Base-by-base conservation (phyloP, 768 basidiomycete species). In the Hypholoma sublateritium region DNA sequence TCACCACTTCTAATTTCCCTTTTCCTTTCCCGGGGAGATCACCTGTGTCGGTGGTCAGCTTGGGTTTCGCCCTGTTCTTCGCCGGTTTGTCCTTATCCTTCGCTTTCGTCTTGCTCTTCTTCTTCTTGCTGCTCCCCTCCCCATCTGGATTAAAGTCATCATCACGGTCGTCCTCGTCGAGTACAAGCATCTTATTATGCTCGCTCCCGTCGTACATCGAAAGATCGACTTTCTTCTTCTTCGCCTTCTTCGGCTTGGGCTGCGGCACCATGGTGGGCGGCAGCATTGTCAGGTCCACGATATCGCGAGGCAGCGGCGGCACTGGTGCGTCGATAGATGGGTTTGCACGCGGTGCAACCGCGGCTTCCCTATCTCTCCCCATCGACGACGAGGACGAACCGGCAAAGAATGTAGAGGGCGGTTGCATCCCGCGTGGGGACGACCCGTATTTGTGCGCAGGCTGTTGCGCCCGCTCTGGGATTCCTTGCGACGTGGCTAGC, bases 381-480 rank as follows among this genome's bases (percentile, higher is more conserved):
- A 66, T 48, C 12, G 70, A 64, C 16, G 70, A 60, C 0, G 80
- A 77, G 11, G 81, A 78, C 6, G 81, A 75, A 3, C 73, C 68
- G 11, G 79, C 77, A 41, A 82, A 81, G 63, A 80, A 81, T 16
- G 76, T 76, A 3, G 74, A 72, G 32, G 80, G 80, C 5, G 69
- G 71, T 42, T 61, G 65, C 58, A 50, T 59, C 56, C 53, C 35
- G 28, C 43, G 65, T 58, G 8, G 62, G 59, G 58, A 58, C 55
- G 43, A 24, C 25, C 25, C 47, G 42, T 44, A 55, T 12, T 50
- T 25, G 7, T 19, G 9, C 21, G 32, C 28, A 13, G 24, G 37
- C 16, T 45, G 35, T 43, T 34, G 35, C 21, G 22, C 24, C 14
- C 35, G 50, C 2, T 21, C 47, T 5, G 35, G 35, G 3, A 11